Conservation (phyloP, 345 rosid genomes). For the Nasturtium officinale region DNA sequence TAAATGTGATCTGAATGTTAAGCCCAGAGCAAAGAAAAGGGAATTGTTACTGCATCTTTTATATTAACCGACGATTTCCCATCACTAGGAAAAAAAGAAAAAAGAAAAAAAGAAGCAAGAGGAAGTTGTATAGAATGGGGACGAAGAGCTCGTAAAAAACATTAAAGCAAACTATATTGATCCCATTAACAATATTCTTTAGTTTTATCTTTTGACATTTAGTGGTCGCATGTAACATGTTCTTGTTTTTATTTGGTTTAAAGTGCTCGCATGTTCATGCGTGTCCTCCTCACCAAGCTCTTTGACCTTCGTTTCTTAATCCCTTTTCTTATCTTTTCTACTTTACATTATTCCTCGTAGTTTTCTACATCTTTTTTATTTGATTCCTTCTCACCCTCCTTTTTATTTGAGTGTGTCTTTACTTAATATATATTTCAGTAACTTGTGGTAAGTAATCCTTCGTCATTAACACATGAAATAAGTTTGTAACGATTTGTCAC, state of each 20-base stretch:
- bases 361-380: slow-evolving; percentile 28
- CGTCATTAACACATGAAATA: not conserved
- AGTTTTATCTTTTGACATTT: slow-evolving; percentile 26
- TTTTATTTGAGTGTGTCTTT: not conserved
- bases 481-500: not conserved
- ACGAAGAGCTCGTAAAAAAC: slow-evolving; percentile 28
- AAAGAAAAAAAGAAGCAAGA: not conserved
- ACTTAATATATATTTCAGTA: not conserved
- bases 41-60: not conserved
- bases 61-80: not conserved
- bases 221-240: slow-evolving; percentile 43
- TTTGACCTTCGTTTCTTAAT: slow-evolving; percentile 28
- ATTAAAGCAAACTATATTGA: slow-evolving; percentile 27
- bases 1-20: not conserved
- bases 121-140: slow-evolving; percentile 16
- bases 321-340: slow-evolving; percentile 19
- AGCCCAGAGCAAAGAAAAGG: not conserved
- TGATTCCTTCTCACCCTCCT: slow-evolving; percentile 22
- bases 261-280: slow-evolving; percentile 42
- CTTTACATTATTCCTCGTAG: slow-evolving; percentile 36
- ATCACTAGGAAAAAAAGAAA: not conserved
- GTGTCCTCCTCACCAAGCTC: slow-evolving; percentile 38
- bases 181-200: slow-evolving; percentile 49
- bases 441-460: not conserved
- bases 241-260: slow-evolving; percentile 2